phyloP scores from a whole-genome alignment of 2,329 filamentous ascomycete species.

The Aspergillus sp. region DNA sequence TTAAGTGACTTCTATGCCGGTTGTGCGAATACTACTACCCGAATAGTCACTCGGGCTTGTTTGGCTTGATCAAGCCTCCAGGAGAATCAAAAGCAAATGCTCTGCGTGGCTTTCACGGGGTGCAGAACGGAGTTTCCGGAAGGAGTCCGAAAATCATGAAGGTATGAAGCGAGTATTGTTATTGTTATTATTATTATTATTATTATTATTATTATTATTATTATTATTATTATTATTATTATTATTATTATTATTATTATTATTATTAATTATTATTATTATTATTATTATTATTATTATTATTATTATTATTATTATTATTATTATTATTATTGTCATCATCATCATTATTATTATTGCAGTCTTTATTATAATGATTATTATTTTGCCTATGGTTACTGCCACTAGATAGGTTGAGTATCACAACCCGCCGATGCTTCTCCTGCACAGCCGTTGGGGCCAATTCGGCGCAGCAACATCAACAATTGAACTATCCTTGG shows the following conservation, averaged over 20 bases:
- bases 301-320: neutral
- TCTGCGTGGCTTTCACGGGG: neutral
- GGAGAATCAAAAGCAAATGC: conserved; percentile 1
- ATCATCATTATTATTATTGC: neutral
- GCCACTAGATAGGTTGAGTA: neutral
- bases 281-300: neutral
- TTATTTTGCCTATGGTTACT: neutral
- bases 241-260: too few relatives aligned
- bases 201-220: neutral
- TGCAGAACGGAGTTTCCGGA: neutral
- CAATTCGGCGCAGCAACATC: neutral
- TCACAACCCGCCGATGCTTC: neutral
- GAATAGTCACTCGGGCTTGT: neutral
- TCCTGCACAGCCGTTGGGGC: neutral
- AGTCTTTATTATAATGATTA: too few relatives aligned
- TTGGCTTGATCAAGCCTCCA: conserved; percentile 3
- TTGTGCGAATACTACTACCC: neutral
- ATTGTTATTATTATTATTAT: neutral
- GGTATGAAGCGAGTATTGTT: neutral
- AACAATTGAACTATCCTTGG: neutral
- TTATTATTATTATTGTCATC: neutral
- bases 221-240: too few relatives aligned
- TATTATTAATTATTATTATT: neutral
- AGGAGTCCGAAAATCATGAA: neutral
- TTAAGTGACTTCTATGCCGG: neutral